phyloP scores from a whole-genome alignment of 2,329 filamentous ascomycete species.

The Anthostomella pinea region DNA sequence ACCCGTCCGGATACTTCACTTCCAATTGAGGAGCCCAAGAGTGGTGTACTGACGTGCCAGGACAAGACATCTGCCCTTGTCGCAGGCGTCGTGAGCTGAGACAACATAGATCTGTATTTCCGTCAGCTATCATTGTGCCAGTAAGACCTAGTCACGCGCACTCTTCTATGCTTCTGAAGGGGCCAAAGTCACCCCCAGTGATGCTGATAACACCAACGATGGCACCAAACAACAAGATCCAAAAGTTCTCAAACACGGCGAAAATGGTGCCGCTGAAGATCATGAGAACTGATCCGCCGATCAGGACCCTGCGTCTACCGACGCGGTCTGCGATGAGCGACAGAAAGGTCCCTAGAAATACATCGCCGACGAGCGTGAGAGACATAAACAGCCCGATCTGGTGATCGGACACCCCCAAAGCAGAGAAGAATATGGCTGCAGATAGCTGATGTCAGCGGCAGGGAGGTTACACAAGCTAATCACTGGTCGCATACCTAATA shows the following conservation, averaged over 20 bases:
- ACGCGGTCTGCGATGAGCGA: constrained; percentile 58
- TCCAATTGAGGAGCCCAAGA: constrained; percentile 53
- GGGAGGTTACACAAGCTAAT: no score
- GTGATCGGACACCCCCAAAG: constrained; percentile 53
- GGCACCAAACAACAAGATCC: constrained; percentile 56
- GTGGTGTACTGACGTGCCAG: constrained; percentile 61
- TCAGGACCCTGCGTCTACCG: constrained; percentile 53
- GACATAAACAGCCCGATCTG: constrained; percentile 65
- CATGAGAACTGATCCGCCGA: constrained; percentile 55
- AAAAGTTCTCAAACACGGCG: constrained; percentile 53
- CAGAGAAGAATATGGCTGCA: constrained; percentile 55
- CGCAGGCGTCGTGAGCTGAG: constrained; percentile 54
- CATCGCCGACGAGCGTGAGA: constrained; percentile 59
- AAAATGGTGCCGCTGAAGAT: constrained; percentile 53
- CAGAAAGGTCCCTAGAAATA: constrained; percentile 54
- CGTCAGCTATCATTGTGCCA: constrained; percentile 8
- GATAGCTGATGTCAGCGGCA: no score
- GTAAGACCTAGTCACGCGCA: constrained; percentile 7
- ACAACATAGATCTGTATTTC: constrained; percentile 46
- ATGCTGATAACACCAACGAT: constrained; percentile 61
- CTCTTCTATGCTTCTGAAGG: constrained; percentile 66
- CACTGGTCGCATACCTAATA: constrained; percentile 48
- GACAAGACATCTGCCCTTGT: constrained; percentile 61
- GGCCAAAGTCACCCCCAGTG: constrained; percentile 64
- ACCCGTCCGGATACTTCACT: constrained; percentile 51